Evolutionary conservation across 2,329 filamentous ascomycete genomes (phyloP).

Genomic region (Talaromyces pinophilus): DNA sequence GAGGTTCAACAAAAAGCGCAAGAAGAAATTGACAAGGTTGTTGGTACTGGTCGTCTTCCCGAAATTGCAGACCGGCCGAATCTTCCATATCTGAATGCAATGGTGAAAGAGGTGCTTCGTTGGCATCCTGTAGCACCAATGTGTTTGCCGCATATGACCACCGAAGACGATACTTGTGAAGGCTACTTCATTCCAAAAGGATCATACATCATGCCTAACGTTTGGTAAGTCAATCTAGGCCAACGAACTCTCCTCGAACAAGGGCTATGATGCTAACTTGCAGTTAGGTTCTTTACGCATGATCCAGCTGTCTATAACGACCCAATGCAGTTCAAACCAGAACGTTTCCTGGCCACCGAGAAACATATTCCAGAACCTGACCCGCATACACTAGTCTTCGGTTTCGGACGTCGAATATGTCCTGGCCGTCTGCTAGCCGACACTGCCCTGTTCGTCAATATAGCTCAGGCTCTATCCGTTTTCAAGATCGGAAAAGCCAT

Average conservation of each 20-base stretch:
- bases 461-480: conserved; percentile 49
- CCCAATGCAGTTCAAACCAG: conserved; percentile 46
- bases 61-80: conserved; percentile 39
- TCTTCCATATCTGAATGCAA: conserved; percentile 35
- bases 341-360: conserved; percentile 41
- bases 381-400: conserved; percentile 38
- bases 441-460: conserved; percentile 43
- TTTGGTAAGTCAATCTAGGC: conserved; percentile 30
- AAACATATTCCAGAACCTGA: conserved; percentile 39
- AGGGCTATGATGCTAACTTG: not conserved
- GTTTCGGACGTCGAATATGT: conserved; percentile 48
- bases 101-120: conserved; percentile 35
- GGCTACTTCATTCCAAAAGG: conserved; percentile 34
- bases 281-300: conserved; percentile 43
- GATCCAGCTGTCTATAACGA: conserved; percentile 40
- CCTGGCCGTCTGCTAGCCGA: conserved; percentile 47
- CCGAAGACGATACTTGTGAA: conserved; percentile 27
- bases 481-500: conserved; percentile 48
- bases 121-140: conserved; percentile 33
- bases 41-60: conserved; percentile 33
- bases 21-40: conserved; percentile 39
- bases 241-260: not conserved
- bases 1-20: conserved; percentile 55
- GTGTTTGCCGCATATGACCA: conserved; percentile 30
- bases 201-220: conserved; percentile 34